Evolutionary conservation across 345 rosid genomes (phyloP).

Genomic region (Salix purpurea): DNA sequence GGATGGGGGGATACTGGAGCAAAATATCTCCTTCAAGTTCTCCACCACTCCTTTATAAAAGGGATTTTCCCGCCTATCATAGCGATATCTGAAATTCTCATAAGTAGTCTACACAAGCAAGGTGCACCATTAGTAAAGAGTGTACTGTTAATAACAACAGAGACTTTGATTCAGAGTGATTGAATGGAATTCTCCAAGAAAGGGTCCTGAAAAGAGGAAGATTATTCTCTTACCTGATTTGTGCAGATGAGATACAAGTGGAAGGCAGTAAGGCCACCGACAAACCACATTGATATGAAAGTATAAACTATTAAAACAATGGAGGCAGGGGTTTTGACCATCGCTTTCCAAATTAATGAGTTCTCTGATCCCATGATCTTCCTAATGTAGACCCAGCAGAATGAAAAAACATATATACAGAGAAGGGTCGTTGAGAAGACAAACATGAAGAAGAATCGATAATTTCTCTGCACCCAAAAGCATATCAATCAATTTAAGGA

Average conservation of each 20-base stretch:
- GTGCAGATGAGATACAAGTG: conserved; percentile 83
- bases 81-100: conserved; percentile 84
- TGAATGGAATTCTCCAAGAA: not conserved
- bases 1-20: conserved; percentile 60
- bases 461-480: conserved; percentile 74
- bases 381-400: conserved; percentile 81
- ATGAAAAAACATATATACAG: conserved; percentile 79
- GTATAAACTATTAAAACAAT: conserved; percentile 68
- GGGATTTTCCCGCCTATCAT: conserved; percentile 62
- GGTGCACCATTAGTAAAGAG: not conserved
- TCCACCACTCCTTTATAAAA: conserved; percentile 62
- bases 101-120: conserved; percentile 70
- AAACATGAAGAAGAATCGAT: conserved; percentile 96
- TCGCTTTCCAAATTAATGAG: conserved; percentile 72
- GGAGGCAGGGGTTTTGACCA: conserved; percentile 83
- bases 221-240: conserved; percentile 61
- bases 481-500: not conserved
- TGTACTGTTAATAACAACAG: too few relatives aligned
- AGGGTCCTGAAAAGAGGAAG: not conserved
- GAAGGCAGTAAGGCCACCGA: conserved; percentile 87
- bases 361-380: conserved; percentile 58
- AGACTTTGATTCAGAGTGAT: not conserved
- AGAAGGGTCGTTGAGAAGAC: conserved; percentile 69
- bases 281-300: conserved; percentile 83
- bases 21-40: conserved; percentile 74